phyloP scores from a whole-genome alignment of 495 filamentous ascomycete species.

The Chaetomium tenue region DNA sequence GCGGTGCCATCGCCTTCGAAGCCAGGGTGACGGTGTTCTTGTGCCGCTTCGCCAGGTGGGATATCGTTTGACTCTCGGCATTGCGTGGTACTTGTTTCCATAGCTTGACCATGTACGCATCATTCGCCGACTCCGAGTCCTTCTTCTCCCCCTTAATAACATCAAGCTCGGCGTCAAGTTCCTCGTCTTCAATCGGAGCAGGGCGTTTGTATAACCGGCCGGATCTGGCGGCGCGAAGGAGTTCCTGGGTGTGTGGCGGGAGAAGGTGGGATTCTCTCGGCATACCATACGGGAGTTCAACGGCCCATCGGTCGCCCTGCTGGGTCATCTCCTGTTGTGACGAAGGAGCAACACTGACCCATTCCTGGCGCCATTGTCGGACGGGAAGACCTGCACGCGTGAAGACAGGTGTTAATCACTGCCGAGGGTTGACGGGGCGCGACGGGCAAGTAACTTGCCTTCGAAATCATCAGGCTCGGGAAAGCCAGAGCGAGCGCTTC shows the following conservation, averaged over 20 bases:
- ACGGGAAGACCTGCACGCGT: constrained; percentile 65
- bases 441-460: constrained; percentile 37
- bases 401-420: constrained; percentile 7
- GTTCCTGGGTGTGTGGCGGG: constrained; percentile 71
- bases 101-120: constrained; percentile 67
- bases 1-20: constrained; percentile 44
- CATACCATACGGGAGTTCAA: constrained; percentile 68
- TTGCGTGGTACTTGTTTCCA: constrained; percentile 80
- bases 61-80: constrained; percentile 68
- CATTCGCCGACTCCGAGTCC: constrained; percentile 45
- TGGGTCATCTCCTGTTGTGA: constrained; percentile 54
- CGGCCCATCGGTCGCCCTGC: constrained; percentile 51
- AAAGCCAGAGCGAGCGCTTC: constrained; percentile 66
- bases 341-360: constrained; percentile 67
- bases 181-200: constrained; percentile 51
- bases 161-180: constrained; percentile 48
- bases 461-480: constrained; percentile 95
- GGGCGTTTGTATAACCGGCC: constrained; percentile 65
- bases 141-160: constrained; percentile 49
- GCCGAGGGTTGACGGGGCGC: not conserved
- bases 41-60: constrained; percentile 83
- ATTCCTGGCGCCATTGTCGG: constrained; percentile 79
- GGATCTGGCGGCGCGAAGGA: constrained; percentile 79
- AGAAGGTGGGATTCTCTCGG: constrained; percentile 84
- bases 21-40: constrained; percentile 59